phyloP scores from a whole-genome alignment of 192 early-diverging fungal species.

The Linnemannia exigua region DNA sequence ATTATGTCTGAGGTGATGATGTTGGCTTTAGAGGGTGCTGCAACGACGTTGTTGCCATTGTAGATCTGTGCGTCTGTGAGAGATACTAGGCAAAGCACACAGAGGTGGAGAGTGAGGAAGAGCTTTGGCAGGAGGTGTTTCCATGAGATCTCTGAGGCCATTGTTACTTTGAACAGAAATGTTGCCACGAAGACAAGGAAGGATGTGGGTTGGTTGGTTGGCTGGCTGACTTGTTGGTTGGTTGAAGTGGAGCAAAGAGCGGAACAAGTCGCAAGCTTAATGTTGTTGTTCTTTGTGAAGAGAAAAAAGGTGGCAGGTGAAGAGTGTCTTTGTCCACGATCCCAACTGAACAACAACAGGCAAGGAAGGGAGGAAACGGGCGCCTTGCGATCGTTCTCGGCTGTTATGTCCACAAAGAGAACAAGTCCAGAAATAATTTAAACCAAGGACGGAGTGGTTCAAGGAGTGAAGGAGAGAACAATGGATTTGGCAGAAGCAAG shows the following conservation, averaged over 20 bases:
- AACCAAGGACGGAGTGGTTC: neutral
- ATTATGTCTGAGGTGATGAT: constrained; percentile 20
- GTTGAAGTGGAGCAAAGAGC: neutral
- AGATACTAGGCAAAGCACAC: neutral
- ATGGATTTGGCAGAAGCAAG: neutral
- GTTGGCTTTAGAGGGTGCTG: neutral
- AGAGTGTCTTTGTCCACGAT: too few species aligned
- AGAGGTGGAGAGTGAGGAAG: neutral
- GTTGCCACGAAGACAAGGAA: neutral
- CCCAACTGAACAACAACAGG: neutral
- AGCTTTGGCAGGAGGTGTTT: neutral
- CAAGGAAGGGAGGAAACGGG: neutral
- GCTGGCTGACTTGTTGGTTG: neutral
- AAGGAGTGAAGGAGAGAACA: neutral
- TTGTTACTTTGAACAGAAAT: neutral
- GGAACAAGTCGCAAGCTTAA: neutral
- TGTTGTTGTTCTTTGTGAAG: too few species aligned
- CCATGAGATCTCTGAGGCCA: constrained; percentile 1
- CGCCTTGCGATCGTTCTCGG: neutral
- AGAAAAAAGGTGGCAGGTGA: too few species aligned
- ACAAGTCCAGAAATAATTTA: neutral
- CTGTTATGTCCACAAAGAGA: neutral
- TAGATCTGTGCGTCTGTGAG: constrained; percentile 24
- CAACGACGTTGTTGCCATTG: constrained; percentile 24
- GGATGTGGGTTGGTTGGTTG: too few species aligned